Evolutionary conservation across 352 stramenopile species (phyloP), one percentile per base, ranked within the genome.

Genomic region (Phytophthora cactorum): DNA sequence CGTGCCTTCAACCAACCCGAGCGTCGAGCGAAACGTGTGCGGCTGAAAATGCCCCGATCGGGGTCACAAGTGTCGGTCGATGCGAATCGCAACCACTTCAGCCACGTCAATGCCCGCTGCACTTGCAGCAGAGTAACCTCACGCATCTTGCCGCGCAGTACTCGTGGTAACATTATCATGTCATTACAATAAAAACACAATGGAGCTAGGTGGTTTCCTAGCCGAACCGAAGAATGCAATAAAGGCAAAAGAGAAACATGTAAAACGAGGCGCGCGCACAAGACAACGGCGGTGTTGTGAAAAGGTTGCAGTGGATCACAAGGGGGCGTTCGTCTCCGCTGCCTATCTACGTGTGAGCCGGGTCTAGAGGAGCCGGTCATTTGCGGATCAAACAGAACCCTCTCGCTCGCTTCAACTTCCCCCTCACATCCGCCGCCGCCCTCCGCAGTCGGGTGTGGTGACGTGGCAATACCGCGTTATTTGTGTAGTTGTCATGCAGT

Each of bases 401-500:
- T 45, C 38, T 61, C 49, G 43, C 49, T 62, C 29, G 45, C 65
- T 59, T 54, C 52, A 56, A 32, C 59, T 52, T 45, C 17, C 57
- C 36, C 39, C 17, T 59, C 29, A 28, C 12, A 28, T 36, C 50
- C 38, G 53, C 36, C 46, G 53, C 45, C 46, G 61, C 45, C 57
- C 34, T 63, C 34, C 58, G 44, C 56, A 59, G 22, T 72, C 34
- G 50, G 32, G 49, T 52, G 29, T 47, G 22, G 22, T 22, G 22
- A 22, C 22, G 22, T 22, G 14, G 32, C n/a, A 32, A 52, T 54
- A 43, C 62, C 61, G 51, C 54, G 52, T 47, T 65, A 66, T 59
- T 66, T 68, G 53, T 60, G 54, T 59, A 66, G 44, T 61, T 70
- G 61, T 52, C 43, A 49, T 70, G 22, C 22, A 32, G 53, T 66